These are phyloP conservation scores for Pythium periplocum DNA, from an alignment of 352 stramenopile species.

Conservation along the genomic window DNA sequence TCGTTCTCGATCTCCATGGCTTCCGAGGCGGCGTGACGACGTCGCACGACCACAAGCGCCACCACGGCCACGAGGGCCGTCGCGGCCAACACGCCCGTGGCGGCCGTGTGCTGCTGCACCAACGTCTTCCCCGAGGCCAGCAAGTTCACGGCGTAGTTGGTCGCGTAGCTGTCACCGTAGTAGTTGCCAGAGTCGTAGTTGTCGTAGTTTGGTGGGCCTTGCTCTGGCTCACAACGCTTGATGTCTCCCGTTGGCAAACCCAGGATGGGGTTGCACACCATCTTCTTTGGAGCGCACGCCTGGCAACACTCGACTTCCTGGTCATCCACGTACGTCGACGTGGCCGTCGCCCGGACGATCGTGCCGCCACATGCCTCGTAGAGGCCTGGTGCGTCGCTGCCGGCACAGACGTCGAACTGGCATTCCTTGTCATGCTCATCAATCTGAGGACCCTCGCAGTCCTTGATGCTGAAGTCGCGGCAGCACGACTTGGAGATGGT, in stretches of 20 bases:
- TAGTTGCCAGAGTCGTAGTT: slow-evolving; percentile 5
- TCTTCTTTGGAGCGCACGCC: slow-evolving; percentile 19
- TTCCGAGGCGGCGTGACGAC: slow-evolving; percentile 18
- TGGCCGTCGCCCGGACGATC: slow-evolving; percentile 20
- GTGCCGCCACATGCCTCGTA: slow-evolving; percentile 48
- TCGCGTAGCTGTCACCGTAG: slow-evolving; percentile 7
- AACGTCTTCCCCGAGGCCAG: slow-evolving; percentile 18
- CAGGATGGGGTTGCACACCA: slow-evolving; percentile 40
- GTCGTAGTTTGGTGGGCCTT: background rate
- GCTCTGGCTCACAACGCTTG: slow-evolving; percentile 43
- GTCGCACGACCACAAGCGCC: slow-evolving; percentile 44
- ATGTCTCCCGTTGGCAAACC: slow-evolving; percentile 42
- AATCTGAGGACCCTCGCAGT: slow-evolving; percentile 52
- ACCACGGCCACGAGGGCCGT: slow-evolving; percentile 44
- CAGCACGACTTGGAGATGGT: slow-evolving; percentile 27
- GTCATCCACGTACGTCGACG: slow-evolving; percentile 22
- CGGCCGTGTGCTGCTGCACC: slow-evolving; percentile 22
- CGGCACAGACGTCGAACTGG: slow-evolving; percentile 30
- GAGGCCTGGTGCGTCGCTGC: slow-evolving; percentile 21
- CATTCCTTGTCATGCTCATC: slow-evolving; percentile 38
- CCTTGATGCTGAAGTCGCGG: slow-evolving; percentile 41
- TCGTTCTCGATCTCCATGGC: slow-evolving; percentile 27
- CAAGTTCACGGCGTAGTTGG: slow-evolving; percentile 16
- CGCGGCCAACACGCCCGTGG: slow-evolving; percentile 25
- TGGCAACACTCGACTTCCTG: slow-evolving; percentile 40